A percentile compares a stretch with the other conserved stretches of the same genome.
Evolutionary conservation across 441 rosid species (phyloP).

Genomic region (Jatropha multifida): DNA sequence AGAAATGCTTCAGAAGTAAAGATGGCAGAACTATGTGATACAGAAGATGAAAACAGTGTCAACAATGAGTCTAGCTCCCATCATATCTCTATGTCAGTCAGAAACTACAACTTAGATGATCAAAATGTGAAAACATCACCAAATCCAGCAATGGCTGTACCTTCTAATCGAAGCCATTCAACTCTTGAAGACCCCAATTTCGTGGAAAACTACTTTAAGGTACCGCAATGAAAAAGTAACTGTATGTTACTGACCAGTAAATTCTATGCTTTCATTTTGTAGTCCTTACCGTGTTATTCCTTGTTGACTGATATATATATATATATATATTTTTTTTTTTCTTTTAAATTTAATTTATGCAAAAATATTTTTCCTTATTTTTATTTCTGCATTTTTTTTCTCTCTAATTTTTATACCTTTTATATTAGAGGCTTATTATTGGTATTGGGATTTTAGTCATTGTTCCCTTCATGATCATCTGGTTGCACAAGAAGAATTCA

Average conservation of each 20-base stretch:
- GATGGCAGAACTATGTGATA: conserved; percentile 31
- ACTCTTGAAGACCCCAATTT: conserved; percentile 83
- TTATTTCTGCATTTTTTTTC: neutral
- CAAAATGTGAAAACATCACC: conserved; percentile 31
- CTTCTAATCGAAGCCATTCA: conserved; percentile 56
- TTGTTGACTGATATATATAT: neutral
- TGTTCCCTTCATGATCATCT: neutral
- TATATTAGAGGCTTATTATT: neutral
- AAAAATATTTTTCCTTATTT: neutral
- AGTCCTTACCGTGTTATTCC: neutral
- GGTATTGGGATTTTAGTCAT: neutral
- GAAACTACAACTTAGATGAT: conserved; percentile 32
- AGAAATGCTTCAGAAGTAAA: conserved; percentile 36
- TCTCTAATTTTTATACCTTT: neutral
- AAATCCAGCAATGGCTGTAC: conserved; percentile 33
- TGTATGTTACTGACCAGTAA: neutral
- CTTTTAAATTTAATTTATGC: no score
- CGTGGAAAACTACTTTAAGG: conserved; percentile 95
- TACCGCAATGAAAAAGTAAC: conserved; percentile 26
- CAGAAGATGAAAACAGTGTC: conserved; percentile 35
- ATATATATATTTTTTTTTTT: neutral
- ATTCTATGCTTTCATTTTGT: neutral
- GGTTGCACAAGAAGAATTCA: neutral
- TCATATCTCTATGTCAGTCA: conserved; percentile 36
- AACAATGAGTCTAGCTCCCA: conserved; percentile 32